A percentile compares a stretch with the other conserved stretches of the same genome.
Evolutionary conservation across 305 asterid species (phyloP).

Genomic region (Vinca major): DNA sequence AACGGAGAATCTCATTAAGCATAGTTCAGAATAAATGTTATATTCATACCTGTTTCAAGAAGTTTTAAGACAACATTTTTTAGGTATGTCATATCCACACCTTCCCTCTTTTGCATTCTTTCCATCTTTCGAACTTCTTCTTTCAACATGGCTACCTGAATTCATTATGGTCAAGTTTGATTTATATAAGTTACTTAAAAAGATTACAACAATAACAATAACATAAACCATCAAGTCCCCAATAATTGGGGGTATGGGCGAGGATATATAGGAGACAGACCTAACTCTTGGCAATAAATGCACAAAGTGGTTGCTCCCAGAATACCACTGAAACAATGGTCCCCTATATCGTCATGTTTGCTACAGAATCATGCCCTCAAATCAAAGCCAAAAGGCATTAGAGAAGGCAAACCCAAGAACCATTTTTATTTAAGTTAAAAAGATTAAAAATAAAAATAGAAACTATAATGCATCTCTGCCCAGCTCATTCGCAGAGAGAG

Average conservation of each 20-base stretch:
- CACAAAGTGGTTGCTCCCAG: no score
- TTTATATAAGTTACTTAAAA: conserved; percentile 9
- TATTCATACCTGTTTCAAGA: conserved; percentile 70
- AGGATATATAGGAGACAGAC: no score
- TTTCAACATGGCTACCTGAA: conserved; percentile 83
- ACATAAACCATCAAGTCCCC: no score
- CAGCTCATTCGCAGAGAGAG: neutral
- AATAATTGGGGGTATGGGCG: no score
- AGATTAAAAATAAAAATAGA: neutral
- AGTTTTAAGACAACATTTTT: conserved; percentile 87
- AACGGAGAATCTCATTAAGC: neutral
- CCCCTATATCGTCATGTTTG: no score
- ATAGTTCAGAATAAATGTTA: neutral
- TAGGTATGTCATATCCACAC: conserved; percentile 95
- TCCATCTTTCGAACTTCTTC: conserved; percentile 94
- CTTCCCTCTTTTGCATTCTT: conserved; percentile 88
- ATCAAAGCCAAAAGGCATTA: no score
- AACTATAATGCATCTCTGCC: neutral
- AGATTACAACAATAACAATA: no score
- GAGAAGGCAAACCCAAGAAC: no score
- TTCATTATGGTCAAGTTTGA: conserved; percentile 14
- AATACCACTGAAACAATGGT: no score
- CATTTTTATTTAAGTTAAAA: no score
- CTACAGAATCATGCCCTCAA: no score
- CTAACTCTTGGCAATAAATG: no score